Percentiles rank a stretch among this genome's conserved stretches.
Conservation (phyloP, 2,329 filamentous ascomycete species). For the Penicillium thymicola region DNA sequence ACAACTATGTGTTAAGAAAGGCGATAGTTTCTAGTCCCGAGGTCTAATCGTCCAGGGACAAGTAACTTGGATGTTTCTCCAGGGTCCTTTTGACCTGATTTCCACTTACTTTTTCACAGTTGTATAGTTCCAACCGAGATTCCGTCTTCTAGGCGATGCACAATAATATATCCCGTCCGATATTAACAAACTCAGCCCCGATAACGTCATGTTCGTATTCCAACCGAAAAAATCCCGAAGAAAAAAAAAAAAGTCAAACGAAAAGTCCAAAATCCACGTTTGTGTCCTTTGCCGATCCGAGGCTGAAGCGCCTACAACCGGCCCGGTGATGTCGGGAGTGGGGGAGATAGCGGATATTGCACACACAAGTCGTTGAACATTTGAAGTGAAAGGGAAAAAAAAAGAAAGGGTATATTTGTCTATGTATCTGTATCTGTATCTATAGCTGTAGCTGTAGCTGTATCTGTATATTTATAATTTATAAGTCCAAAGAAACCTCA, state of each 20-base stretch:
- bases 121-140: neutral
- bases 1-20: neutral
- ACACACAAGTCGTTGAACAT: conserved; percentile 1
- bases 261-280: neutral
- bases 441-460: neutral
- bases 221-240: neutral
- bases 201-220: neutral
- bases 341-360: conserved; percentile 4
- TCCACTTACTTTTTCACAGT: neutral
- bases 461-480: neutral
- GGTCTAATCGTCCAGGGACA: neutral
- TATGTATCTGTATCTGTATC: conserved; percentile 2
- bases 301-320: conserved; percentile 17
- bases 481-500: conserved; percentile 3
- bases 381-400: neutral
- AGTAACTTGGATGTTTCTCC: neutral
- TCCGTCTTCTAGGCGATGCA: neutral
- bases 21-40: neutral
- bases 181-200: neutral
- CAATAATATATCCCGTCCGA: neutral
- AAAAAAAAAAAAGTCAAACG: neutral
- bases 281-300: conserved; percentile 7
- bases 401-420: conserved; percentile 26
- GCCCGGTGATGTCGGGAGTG: conserved; percentile 13
- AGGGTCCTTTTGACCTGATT: neutral